Evolutionary conservation across 148 eudicot genomes (phyloP), one percentile per base, ranked within the genome.

Genomic region (Dianthus caryophyllus): DNA sequence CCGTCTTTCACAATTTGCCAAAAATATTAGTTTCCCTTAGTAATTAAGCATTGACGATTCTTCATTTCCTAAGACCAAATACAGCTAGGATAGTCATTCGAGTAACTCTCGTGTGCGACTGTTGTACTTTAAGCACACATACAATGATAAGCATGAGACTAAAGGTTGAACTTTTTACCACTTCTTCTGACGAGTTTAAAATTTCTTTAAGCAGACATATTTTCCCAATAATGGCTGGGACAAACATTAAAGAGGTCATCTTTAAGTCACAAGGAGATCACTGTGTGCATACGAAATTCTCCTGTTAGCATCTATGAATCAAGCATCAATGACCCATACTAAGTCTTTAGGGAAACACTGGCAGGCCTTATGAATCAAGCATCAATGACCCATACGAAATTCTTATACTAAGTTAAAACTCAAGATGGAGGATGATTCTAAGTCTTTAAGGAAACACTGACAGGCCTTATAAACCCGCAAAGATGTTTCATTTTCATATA

Each of bases 401-500:
- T 22, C 56, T 24, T 31, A 54, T 24, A 30, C 22, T n/a, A 29
- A 58, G 41, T 9, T 30, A 20, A 10, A 58, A 58, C 13, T 31
- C 41, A 2, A 58, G 22, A 56, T 15, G 61, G 20, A 53, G 15
- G 24, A 29, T 25, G 9, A 56, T 56, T 56, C 6, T 56, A 33
- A 33, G 38, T 2, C 39, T 58, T 58, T 17, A 33, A 33, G 7
- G 21, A 22, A 22, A 22, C 39, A 31, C 14, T 17, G 21, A 3
- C 6, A 9, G 2, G 22, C 21, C 24, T 59, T 59, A 24, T 31
- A 59, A 36, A 59, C 46, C 24, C 44, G 33, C 5, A 18, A 6
- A 44, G 64, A 59, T 59, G 41, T 31, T 59, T 18, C 44, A 59
- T n/a, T n/a, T n/a, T n/a, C n/a, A n/a, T n/a, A n/a, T n/a, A n/a